These are phyloP conservation scores for Sphagnurus paluster DNA, from an alignment of 1,284 basidiomycete species.

Conservation along the genomic window DNA sequence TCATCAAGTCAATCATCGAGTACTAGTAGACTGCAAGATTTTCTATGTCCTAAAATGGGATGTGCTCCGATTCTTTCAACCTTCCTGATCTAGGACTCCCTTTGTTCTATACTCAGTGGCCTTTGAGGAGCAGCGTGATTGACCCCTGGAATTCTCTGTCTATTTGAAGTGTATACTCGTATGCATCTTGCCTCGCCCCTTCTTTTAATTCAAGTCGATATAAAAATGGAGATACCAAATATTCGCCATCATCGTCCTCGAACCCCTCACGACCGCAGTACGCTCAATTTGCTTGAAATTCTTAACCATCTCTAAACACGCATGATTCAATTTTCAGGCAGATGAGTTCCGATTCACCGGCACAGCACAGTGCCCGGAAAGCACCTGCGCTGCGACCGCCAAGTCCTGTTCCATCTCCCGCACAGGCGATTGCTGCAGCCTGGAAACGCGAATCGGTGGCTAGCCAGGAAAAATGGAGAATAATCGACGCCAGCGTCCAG, in stretches of 20 bases:
- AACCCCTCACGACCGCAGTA: slow-evolving; percentile 37
- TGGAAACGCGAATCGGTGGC: slow-evolving; percentile 62
- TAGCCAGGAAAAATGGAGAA: slow-evolving; percentile 57
- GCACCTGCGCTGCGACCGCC: slow-evolving; percentile 32
- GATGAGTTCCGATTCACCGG: slow-evolving; percentile 48
- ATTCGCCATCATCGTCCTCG: slow-evolving; percentile 32
- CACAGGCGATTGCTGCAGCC: slow-evolving; percentile 63
- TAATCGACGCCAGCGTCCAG: slow-evolving; percentile 50
- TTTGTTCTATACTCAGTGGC: slow-evolving; percentile 46
- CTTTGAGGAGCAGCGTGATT: slow-evolving; percentile 34
- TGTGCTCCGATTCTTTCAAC: slow-evolving; percentile 53
- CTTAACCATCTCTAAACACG: slow-evolving; percentile 29
- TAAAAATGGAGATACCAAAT: slow-evolving; percentile 39
- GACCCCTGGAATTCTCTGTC: slow-evolving; percentile 33
- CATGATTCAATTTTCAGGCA: slow-evolving; percentile 32
- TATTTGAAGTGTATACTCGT: slow-evolving; percentile 34
- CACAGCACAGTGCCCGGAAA: slow-evolving; percentile 36
- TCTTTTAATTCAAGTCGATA: slow-evolving; percentile 36
- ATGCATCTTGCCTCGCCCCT: slow-evolving; percentile 36
- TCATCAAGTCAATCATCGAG: too few relatives aligned
- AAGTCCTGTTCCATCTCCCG: slow-evolving; percentile 44
- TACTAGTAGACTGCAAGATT: background rate
- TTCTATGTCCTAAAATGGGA: slow-evolving; percentile 23
- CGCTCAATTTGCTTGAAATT: slow-evolving; percentile 30
- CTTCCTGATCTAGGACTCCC: slow-evolving; percentile 53